phyloP scores from a whole-genome alignment of 768 basidiomycete genomes.

The Chalciporus chontae region DNA sequence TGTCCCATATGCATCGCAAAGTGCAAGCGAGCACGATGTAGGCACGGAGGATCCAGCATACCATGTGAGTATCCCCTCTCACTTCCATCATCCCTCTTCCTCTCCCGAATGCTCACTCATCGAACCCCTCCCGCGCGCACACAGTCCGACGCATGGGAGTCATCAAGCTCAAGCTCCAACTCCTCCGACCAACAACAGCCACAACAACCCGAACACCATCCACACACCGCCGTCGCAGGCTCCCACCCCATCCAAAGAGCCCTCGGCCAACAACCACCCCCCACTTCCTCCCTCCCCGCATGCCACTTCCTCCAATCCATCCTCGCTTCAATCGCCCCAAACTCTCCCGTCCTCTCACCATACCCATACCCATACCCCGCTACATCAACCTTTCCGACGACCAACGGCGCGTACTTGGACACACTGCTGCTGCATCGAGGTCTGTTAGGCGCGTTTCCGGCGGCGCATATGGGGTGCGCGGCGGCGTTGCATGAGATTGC shows the following conservation, averaged over 20 bases:
- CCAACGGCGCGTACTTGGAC: constrained; percentile 74
- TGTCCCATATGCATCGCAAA: constrained; percentile 31
- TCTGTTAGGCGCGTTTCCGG: constrained; percentile 58
- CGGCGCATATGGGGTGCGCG: constrained; percentile 62
- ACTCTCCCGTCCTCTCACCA: constrained; percentile 32
- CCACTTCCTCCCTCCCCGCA: constrained; percentile 35
- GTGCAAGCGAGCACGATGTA: constrained; percentile 38
- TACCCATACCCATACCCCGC: constrained; percentile 31
- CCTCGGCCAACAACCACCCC: not conserved
- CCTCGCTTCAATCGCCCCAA: constrained; percentile 50
- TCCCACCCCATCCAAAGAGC: constrained; percentile 10
- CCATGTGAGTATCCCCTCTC: constrained; percentile 33
- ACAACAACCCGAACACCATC: no score
- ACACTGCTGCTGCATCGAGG: constrained; percentile 76
- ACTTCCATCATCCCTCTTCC: not conserved
- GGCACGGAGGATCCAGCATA: constrained; percentile 43
- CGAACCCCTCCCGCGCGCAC: not conserved
- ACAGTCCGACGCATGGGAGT: constrained; percentile 46
- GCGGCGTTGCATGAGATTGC: constrained; percentile 65
- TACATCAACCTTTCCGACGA: constrained; percentile 42
- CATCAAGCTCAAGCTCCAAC: constrained; percentile 39
- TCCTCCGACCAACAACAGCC: constrained; percentile 27
- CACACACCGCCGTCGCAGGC: not conserved
- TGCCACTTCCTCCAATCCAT: constrained; percentile 63
- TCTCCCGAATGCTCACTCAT: not conserved